Percentiles rank a stretch among this genome's conserved stretches.
Evolutionary conservation across 1,284 basidiomycete species (phyloP).

Genomic region (Papiliotrema terrestris): DNA sequence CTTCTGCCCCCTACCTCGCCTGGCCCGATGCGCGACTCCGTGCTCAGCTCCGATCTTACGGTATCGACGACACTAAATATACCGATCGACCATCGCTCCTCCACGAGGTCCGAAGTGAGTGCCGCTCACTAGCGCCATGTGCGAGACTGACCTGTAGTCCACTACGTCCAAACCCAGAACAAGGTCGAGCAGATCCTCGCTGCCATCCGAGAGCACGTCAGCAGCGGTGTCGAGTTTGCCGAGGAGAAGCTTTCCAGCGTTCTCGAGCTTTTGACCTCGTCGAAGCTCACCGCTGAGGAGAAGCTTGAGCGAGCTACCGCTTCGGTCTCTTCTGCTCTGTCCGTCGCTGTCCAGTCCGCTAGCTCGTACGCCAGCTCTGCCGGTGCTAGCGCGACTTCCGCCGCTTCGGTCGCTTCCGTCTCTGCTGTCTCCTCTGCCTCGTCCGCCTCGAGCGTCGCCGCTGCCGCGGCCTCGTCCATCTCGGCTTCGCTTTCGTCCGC

Average conservation of each 20-base stretch:
- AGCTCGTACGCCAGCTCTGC: slow-evolving; percentile 28
- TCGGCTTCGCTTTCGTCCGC: slow-evolving; percentile 34
- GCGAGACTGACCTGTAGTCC: slow-evolving; percentile 46
- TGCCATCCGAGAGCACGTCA: slow-evolving; percentile 61
- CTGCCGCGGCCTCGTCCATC: slow-evolving; percentile 35
- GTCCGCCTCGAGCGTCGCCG: slow-evolving; percentile 32
- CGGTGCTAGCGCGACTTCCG: slow-evolving; percentile 33
- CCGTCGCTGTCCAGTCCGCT: slow-evolving; percentile 32
- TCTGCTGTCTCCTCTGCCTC: slow-evolving; percentile 39
- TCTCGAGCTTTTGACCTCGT: slow-evolving; percentile 39
- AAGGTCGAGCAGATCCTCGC: slow-evolving; percentile 59
- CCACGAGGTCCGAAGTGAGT: slow-evolving; percentile 61
- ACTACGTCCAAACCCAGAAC: slow-evolving; percentile 63
- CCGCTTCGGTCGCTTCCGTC: slow-evolving; percentile 36
- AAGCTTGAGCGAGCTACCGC: slow-evolving; percentile 45
- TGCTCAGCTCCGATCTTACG: slow-evolving; percentile 71
- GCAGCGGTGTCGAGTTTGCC: slow-evolving; percentile 61
- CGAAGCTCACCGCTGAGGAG: slow-evolving; percentile 47
- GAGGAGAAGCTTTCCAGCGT: slow-evolving; percentile 60
- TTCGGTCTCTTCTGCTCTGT: slow-evolving; percentile 35
- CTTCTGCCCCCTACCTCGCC: slow-evolving; percentile 63
- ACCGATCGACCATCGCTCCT: slow-evolving; percentile 65
- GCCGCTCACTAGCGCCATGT: neutral
- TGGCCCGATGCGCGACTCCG: slow-evolving; percentile 88
- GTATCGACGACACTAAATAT: slow-evolving; percentile 63